Evolutionary conservation across 2,329 filamentous ascomycete species (phyloP).

Genomic region (Sarocladium kiliense): DNA sequence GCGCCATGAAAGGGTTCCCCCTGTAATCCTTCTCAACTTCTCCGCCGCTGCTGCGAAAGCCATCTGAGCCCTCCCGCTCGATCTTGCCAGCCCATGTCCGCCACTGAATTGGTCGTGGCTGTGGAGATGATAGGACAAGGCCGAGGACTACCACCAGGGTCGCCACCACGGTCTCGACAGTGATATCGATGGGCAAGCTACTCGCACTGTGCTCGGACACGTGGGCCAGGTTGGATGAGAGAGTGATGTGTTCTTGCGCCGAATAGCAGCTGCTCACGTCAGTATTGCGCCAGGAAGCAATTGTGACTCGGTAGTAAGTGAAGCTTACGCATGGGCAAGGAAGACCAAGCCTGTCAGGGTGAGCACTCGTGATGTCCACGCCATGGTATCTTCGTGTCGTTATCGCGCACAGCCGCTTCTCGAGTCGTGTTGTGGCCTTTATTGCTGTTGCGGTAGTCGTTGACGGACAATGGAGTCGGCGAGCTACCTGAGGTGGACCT

Average conservation of each 20-base stretch:
- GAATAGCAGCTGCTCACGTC: slow-evolving; percentile 75
- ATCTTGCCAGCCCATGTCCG: slow-evolving; percentile 77
- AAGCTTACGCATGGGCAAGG: slow-evolving; percentile 76
- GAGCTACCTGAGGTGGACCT: too few species aligned
- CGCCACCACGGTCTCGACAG: slow-evolving; percentile 76
- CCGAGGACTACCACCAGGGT: slow-evolving; percentile 78
- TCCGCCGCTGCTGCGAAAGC: slow-evolving; percentile 51
- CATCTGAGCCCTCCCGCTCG: slow-evolving; percentile 65
- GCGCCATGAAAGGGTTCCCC: slow-evolving; percentile 71
- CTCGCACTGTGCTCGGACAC: slow-evolving; percentile 35
- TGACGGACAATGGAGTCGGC: too few species aligned
- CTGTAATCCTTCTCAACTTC: slow-evolving; percentile 64
- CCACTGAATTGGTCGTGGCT: slow-evolving; percentile 81
- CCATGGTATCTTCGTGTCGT: background rate
- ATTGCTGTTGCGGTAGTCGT: too few species aligned
- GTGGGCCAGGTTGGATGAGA: slow-evolving; percentile 53
- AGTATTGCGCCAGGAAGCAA: slow-evolving; percentile 9
- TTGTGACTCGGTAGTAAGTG: background rate
- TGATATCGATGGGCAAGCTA: slow-evolving; percentile 75
- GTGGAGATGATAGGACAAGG: slow-evolving; percentile 71
- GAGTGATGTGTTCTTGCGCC: slow-evolving; percentile 81
- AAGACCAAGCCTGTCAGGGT: slow-evolving; percentile 73
- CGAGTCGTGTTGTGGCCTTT: too few species aligned
- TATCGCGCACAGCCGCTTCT: background rate
- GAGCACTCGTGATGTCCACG: slow-evolving; percentile 47